Percentiles rank a stretch among this genome's conserved stretches.
Conservation (phyloP, 208 protist species). For the Leishmania guyanensis region DNA sequence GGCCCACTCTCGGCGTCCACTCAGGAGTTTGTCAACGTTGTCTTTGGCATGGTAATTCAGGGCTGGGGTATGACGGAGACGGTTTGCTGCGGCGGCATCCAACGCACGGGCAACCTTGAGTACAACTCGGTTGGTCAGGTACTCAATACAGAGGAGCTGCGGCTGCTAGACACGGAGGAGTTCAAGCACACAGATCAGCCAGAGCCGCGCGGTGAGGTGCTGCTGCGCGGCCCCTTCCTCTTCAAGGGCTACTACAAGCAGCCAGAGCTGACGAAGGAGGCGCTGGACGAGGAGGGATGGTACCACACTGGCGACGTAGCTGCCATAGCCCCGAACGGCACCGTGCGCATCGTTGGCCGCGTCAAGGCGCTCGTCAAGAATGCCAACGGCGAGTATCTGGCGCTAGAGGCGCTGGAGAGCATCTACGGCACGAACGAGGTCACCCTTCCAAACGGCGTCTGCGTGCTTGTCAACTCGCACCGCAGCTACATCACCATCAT, state of each 20-base stretch:
- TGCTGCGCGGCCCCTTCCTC: slow-evolving; percentile 70
- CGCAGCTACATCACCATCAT: slow-evolving; percentile 69
- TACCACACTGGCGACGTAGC: slow-evolving; percentile 92
- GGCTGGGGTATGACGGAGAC: slow-evolving; percentile 92
- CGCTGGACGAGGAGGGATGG: slow-evolving; percentile 77
- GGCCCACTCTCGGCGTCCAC: slow-evolving; percentile 71
- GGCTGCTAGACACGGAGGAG: slow-evolving; percentile 88
- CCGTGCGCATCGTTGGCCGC: slow-evolving; percentile 80
- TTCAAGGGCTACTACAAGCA: slow-evolving; percentile 92
- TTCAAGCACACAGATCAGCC: slow-evolving; percentile 80
- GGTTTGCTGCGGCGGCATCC: slow-evolving; percentile 57
- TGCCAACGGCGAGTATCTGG: slow-evolving; percentile 91
- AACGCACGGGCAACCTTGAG: slow-evolving; percentile 62
- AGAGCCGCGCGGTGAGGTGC: slow-evolving; percentile 78
- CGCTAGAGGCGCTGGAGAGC: slow-evolving; percentile 80
- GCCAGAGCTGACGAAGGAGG: slow-evolving; percentile 79
- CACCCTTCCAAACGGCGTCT: slow-evolving; percentile 58
- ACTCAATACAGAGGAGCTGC: slow-evolving; percentile 81
- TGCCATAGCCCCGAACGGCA: slow-evolving; percentile 52
- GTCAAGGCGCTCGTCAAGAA: slow-evolving; percentile 93
- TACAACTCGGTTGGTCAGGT: slow-evolving; percentile 75
- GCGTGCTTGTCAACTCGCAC: slow-evolving; percentile 78
- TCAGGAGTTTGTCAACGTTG: slow-evolving; percentile 86
- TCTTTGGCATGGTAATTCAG: slow-evolving; percentile 82
- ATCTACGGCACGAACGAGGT: slow-evolving; percentile 71